Evolutionary conservation across 805 yeast genomes (phyloP).

Genomic region (Starmerella bacillaris): DNA sequence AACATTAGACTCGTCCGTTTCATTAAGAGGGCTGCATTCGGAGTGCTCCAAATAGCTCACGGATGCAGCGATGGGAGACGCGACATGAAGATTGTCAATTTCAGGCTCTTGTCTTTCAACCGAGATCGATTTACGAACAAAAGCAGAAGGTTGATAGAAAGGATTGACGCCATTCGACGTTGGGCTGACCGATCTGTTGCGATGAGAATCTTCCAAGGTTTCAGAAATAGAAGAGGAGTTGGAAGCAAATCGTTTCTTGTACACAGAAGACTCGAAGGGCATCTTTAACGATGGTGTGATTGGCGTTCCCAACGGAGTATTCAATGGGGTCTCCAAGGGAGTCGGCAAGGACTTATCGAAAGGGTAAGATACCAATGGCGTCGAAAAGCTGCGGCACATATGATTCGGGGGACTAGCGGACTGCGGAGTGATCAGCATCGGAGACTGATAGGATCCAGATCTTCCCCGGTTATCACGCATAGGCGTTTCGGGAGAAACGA

Average conservation of each 20-base stretch:
- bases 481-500: slow-evolving; percentile 10
- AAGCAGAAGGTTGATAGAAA: slow-evolving; percentile 22
- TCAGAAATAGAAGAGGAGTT: too few relatives aligned
- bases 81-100: too few relatives aligned
- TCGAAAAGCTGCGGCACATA: slow-evolving; percentile 10
- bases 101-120: too few relatives aligned
- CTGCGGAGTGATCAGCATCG: slow-evolving; percentile 12
- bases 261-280: slow-evolving; percentile 5
- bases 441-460: slow-evolving; percentile 3
- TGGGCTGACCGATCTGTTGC: neutral
- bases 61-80: too few relatives aligned
- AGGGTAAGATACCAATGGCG: slow-evolving; percentile 7
- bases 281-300: slow-evolving; percentile 4
- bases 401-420: neutral
- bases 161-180: slow-evolving; percentile 23
- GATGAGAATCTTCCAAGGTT: neutral
- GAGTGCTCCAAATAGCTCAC: too few relatives aligned
- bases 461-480: slow-evolving; percentile 9
- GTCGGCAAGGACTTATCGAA: slow-evolving; percentile 3
- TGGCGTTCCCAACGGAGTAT: slow-evolving; percentile 15
- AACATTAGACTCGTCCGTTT: too few relatives aligned
- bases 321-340: slow-evolving; percentile 11
- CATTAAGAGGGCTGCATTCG: too few relatives aligned
- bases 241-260: too few relatives aligned
- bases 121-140: slow-evolving; percentile 7